These are phyloP conservation scores for Tremella mesenterica DNA, from an alignment of 768 basidiomycete genomes.

Conservation along the genomic window DNA sequence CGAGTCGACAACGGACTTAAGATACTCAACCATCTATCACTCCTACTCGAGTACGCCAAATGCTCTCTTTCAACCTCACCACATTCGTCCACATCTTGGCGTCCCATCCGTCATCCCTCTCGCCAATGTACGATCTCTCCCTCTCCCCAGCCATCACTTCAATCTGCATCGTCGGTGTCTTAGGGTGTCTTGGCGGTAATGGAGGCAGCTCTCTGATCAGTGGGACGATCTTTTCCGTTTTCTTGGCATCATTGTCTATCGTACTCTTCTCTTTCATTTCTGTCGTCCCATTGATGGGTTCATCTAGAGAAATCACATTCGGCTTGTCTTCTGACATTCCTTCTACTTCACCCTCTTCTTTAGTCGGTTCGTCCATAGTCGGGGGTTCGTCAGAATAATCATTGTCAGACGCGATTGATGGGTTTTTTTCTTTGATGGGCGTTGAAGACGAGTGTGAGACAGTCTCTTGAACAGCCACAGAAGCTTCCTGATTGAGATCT, in stretches of 20 bases:
- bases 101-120: constrained; percentile 34
- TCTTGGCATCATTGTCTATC: too few relatives aligned
- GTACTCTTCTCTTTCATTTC: background rate
- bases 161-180: constrained; percentile 16
- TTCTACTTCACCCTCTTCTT: too few relatives aligned
- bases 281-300: background rate
- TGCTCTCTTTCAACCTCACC: constrained; percentile 41
- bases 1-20: too few relatives aligned
- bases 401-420: too few relatives aligned
- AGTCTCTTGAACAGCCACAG: too few relatives aligned
- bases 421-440: too few relatives aligned
- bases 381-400: too few relatives aligned
- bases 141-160: background rate
- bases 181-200: constrained; percentile 17
- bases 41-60: constrained; percentile 39
- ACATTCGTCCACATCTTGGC: constrained; percentile 39
- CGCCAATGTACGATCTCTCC: constrained; percentile 14
- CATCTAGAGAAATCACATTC: background rate
- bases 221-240: too few relatives aligned
- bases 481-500: too few relatives aligned
- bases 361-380: too few relatives aligned
- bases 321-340: too few relatives aligned
- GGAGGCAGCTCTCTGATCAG: constrained; percentile 16
- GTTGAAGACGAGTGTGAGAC: too few relatives aligned
- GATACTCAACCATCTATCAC: constrained; percentile 30